Evolutionary conservation across 305 asterid species (phyloP), one percentile per base, ranked within the genome.

Genomic region (Caryopteris hybrid): DNA sequence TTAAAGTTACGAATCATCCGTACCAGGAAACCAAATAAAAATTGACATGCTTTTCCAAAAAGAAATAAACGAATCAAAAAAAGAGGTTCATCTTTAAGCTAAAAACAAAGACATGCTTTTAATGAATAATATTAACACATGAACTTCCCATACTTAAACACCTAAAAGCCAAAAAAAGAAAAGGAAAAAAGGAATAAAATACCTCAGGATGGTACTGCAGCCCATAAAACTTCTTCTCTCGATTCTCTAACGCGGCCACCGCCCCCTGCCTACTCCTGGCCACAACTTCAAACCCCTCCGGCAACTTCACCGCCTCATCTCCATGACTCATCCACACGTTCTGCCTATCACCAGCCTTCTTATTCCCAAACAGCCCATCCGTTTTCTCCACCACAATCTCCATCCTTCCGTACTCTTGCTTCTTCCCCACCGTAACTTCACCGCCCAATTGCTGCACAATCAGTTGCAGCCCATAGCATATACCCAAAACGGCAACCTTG

Each of bases 251-350:
- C 0, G 94, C 98, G 1, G 98, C 99, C 36, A 95, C 85, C 0
- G 79, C 76, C 36, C 97, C 98, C 77, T 91, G 98, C 38, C 53
- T 74, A 69, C 98, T 95, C 83, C 88, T 80, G 1, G 91, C 95
- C 71, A 86, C 94, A 10, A 95, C 91, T 48, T 83, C 86, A 61
- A 95, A 95, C 69, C 99, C 98, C n/a, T 84, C 88, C 3, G 98
- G 99, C 82, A 95, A 67, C 72, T 43, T 88, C 68, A 84, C 96
- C 5, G 96, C 97, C 77, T 89, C 97, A 13, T 95, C 99, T 2
- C 98, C 98, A 38, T 95, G 99, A 68, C 98, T 91, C 99, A 94
- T 94, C 99, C 99, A 94, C 72, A 91, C 98, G 21, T 79, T 84
- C 77, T 91, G 99, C 73, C 70, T 79, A 70, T 89, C 96, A 69